Conservation (phyloP, 1,139 yeast genomes). For the Pneumocystis sp. region DNA sequence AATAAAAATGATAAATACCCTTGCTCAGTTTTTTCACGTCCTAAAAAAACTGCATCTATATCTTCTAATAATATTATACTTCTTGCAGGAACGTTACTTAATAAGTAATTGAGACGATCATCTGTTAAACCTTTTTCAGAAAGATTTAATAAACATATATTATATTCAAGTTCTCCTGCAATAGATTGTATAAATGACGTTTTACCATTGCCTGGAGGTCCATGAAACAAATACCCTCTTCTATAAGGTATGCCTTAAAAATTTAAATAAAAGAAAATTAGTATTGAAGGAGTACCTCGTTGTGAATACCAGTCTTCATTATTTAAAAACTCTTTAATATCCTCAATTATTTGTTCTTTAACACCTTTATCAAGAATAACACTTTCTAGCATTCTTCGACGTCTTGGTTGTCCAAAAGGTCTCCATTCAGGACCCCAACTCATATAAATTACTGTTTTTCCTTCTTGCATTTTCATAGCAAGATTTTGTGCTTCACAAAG, state of each 20-base stretch:
- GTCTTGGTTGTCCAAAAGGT: conserved; percentile 91
- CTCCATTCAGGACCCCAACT: conserved; percentile 99
- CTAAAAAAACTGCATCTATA: conserved; percentile 87
- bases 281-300: conserved; percentile 48
- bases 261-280: not conserved
- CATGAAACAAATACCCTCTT: conserved; percentile 82
- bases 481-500: conserved; percentile 69
- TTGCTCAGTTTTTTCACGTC: conserved; percentile 61
- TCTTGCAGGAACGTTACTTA: conserved; percentile 91
- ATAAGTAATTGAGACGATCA: conserved; percentile 79
- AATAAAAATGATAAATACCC: not conserved
- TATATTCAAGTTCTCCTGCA: conserved; percentile 92
- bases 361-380: conserved; percentile 72
- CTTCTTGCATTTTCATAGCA: conserved; percentile 75
- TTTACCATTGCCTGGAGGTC: conserved; percentile 98
- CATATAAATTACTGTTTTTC: conserved; percentile 83
- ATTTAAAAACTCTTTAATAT: conserved; percentile 61
- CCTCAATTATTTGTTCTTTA: conserved; percentile 47
- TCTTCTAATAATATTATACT: conserved; percentile 77
- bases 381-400: conserved; percentile 67
- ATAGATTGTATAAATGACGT: conserved; percentile 90
- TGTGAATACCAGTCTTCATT: conserved; percentile 88
- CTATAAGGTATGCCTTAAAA: conserved; percentile 49
- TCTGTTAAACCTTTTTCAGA: conserved; percentile 87
- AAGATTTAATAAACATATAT: conserved; percentile 79